Conservation (phyloP, 1,284 basidiomycete genomes). For the Entoloma clypeatum region DNA sequence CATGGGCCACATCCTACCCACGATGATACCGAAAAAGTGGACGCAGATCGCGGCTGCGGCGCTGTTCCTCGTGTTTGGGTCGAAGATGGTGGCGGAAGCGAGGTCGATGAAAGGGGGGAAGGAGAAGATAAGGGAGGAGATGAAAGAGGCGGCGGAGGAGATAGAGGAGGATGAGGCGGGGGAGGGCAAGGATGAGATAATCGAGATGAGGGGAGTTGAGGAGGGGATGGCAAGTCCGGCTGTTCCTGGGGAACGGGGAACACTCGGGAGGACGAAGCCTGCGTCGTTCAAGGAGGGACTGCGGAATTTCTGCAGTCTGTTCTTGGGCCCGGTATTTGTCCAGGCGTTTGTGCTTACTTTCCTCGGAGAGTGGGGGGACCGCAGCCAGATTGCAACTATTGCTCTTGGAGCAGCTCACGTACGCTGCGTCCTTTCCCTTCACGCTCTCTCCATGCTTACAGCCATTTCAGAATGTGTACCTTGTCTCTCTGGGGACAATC, state of each 20-base stretch:
- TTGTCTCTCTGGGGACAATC: slow-evolving; percentile 89
- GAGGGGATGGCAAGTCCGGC: slow-evolving; percentile 34
- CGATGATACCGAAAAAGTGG: slow-evolving; percentile 76
- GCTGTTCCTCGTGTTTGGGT: slow-evolving; percentile 85
- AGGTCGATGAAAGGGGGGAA: slow-evolving; percentile 70
- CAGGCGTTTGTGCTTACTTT: slow-evolving; percentile 96
- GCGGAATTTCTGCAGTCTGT: slow-evolving; percentile 78
- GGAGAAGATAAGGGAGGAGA: slow-evolving; percentile 86
- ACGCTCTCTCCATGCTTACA: slow-evolving; percentile 6
- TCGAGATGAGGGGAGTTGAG: slow-evolving; percentile 64
- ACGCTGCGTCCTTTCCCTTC: slow-evolving; percentile 6
- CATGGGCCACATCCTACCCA: slow-evolving; percentile 82
- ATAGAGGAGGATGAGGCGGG: slow-evolving; percentile 67
- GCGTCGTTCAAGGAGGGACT: slow-evolving; percentile 50
- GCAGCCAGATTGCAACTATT: slow-evolving; percentile 97
- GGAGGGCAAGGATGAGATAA: slow-evolving; percentile 36
- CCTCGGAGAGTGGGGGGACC: slow-evolving; percentile 97
- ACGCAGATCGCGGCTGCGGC: slow-evolving; percentile 77
- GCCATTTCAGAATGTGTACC: slow-evolving; percentile 50
- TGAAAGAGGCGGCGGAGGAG: slow-evolving; percentile 90
- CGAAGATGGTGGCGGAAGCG: slow-evolving; percentile 82
- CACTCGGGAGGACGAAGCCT: background rate
- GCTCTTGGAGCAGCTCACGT: slow-evolving; percentile 96
- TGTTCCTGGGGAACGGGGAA: slow-evolving; percentile 1
- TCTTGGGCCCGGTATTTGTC: slow-evolving; percentile 91